Conservation (phyloP, 768 basidiomycete species). For the Tulasnella calospora region DNA sequence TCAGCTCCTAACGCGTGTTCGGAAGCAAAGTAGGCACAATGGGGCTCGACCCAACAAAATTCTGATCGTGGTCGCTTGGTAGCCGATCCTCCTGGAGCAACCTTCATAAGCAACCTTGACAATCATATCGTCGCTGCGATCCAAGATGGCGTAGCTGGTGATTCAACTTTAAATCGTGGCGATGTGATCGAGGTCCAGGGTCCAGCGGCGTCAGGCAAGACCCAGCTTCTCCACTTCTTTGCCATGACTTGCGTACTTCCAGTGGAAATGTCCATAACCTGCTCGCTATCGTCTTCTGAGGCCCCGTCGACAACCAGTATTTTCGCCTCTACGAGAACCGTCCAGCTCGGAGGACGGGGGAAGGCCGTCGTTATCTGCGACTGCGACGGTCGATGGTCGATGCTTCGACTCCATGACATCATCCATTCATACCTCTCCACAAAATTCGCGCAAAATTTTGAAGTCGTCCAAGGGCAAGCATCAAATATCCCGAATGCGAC, state of each 20-base stretch:
- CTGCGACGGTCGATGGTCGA: conserved; percentile 60
- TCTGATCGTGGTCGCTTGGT: neutral
- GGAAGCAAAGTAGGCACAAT: neutral
- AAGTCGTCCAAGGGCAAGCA: neutral
- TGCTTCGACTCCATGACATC: conserved; percentile 50
- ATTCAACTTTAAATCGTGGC: conserved; percentile 44
- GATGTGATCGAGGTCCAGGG: conserved; percentile 77
- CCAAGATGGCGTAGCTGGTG: neutral
- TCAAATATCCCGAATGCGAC: neutral
- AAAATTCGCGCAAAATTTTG: conserved; percentile 17
- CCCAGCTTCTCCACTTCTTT: conserved; percentile 66
- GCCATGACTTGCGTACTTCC: conserved; percentile 58
- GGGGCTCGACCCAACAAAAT: neutral
- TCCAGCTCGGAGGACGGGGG: conserved; percentile 52
- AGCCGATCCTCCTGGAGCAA: conserved; percentile 30
- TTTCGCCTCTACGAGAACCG: conserved; percentile 27
- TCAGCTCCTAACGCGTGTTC: neutral
- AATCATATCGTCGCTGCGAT: conserved; percentile 27
- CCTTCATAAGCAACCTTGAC: conserved; percentile 32
- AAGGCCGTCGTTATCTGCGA: conserved; percentile 67
- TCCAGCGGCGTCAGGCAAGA: conserved; percentile 67
- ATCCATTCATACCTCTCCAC: conserved; percentile 46
- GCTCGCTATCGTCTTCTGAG: neutral
- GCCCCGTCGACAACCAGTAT: conserved; percentile 28
- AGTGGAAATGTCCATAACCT: conserved; percentile 20